These are phyloP conservation scores for Angomonas deanei DNA, from an alignment of 208 protist genomes.

Conservation along the genomic window DNA sequence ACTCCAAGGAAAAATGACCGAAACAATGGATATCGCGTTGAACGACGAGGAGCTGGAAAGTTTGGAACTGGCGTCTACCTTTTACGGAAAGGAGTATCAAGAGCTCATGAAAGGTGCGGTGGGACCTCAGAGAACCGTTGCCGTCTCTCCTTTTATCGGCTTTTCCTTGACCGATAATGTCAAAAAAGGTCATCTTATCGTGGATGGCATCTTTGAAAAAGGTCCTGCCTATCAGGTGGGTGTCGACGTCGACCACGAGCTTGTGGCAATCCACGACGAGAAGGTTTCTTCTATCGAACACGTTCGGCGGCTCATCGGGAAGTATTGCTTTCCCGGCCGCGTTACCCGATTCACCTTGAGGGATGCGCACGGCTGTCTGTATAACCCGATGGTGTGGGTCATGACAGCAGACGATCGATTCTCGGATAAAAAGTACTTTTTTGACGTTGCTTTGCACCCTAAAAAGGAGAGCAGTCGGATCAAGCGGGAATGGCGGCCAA, in stretches of 20 bases:
- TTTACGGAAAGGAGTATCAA: slow-evolving; percentile 21
- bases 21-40: background rate
- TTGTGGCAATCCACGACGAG: slow-evolving; percentile 21
- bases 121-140: slow-evolving; percentile 6
- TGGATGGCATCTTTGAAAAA: slow-evolving; percentile 37
- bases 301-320: slow-evolving; percentile 21
- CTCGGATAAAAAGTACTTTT: slow-evolving; percentile 39
- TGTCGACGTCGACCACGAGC: slow-evolving; percentile 33
- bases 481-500: slow-evolving; percentile 19
- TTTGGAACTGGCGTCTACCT: slow-evolving; percentile 10
- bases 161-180: slow-evolving; percentile 53
- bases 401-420: slow-evolving; percentile 44
- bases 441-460: slow-evolving; percentile 27
- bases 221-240: slow-evolving; percentile 33
- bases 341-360: slow-evolving; percentile 18
- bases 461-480: slow-evolving; percentile 33
- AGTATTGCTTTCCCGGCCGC: slow-evolving; percentile 27
- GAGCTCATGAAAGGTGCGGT: slow-evolving; percentile 18
- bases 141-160: slow-evolving; percentile 31
- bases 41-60: background rate
- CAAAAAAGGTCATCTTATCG: slow-evolving; percentile 22
- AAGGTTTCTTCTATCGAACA: slow-evolving; percentile 12
- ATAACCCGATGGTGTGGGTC: slow-evolving; percentile 36
- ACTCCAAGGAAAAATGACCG: background rate
- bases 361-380: slow-evolving; percentile 10